Evolutionary conservation across 2,329 filamentous ascomycete genomes (phyloP).

Genomic region (Colletotrichum somersetense): DNA sequence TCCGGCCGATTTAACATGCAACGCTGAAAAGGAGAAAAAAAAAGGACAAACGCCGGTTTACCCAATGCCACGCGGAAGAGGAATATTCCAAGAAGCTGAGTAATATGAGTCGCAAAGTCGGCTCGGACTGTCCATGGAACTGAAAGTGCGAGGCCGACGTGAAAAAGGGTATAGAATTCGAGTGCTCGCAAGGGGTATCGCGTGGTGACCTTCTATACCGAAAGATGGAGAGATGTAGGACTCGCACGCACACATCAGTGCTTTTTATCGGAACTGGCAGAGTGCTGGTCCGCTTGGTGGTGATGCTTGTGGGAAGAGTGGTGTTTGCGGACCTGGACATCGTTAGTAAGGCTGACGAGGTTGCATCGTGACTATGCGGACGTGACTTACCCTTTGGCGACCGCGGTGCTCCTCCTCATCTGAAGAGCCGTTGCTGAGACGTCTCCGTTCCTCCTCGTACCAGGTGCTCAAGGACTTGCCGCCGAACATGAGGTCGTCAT

Average conservation of each 20-base stretch:
- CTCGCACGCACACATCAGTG: slow-evolving; percentile 17
- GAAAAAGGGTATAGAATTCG: slow-evolving; percentile 40
- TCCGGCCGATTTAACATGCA: slow-evolving; percentile 34
- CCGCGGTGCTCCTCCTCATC: slow-evolving; percentile 56
- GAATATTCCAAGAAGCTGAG: slow-evolving; percentile 26
- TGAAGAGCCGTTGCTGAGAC: slow-evolving; percentile 55
- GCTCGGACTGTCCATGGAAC: not conserved
- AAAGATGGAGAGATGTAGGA: not conserved
- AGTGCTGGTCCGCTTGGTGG: slow-evolving; percentile 36
- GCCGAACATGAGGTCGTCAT: slow-evolving; percentile 71
- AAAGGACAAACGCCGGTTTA: slow-evolving; percentile 36
- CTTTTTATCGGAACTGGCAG: slow-evolving; percentile 37
- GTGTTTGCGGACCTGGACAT: slow-evolving; percentile 39
- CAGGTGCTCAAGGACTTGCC: slow-evolving; percentile 70
- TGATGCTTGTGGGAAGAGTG: slow-evolving; percentile 40
- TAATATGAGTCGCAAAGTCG: slow-evolving; percentile 25
- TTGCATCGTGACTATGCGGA: not conserved
- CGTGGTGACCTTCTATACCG: slow-evolving; percentile 37
- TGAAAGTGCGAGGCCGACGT: slow-evolving; percentile 19
- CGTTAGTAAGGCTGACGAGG: slow-evolving; percentile 17
- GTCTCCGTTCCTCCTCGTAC: slow-evolving; percentile 70
- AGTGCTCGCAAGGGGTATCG: slow-evolving; percentile 39
- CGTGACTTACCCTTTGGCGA: slow-evolving; percentile 52
- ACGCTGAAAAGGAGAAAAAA: slow-evolving; percentile 32
- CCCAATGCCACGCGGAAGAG: slow-evolving; percentile 35